Base-by-base conservation (phyloP, 805 yeast species). In the Maudiozyma saulgeensis region DNA sequence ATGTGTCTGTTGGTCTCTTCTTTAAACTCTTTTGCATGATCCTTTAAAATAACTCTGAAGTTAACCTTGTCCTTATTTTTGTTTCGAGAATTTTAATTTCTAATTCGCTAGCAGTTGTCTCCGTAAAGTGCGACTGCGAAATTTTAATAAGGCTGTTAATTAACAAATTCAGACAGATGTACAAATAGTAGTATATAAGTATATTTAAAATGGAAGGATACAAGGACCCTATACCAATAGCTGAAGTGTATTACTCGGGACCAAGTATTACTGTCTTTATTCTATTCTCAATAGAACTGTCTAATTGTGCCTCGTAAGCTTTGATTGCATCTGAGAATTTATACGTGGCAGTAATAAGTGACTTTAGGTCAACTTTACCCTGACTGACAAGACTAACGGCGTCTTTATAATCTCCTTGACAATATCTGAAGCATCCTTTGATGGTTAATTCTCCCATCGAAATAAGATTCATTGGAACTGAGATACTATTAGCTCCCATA, bases 251-350 rank as follows among this genome's bases (percentile, higher is more conserved):
- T 39, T 19, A 39, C 19, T 39, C 19, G 6, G 96, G 96, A 4
- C 96, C 96, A 47, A 77, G 82, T 54, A 88, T 89, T 60, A 88
- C 78, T 53, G 86, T 82, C 72, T 88, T 88, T 59, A 87, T 81
- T 28, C 32, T 28, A 49, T 84, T 84, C 16, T 67, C 66, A 53
- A 76, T 68, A 43, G 90, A 90, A 40, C 76, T 72, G 53, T 78
- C 75, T n/a, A 81, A 81, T 43, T 76, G 72, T 52, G 65, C 64
- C 53, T 86, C 83, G 67, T 84, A 84, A 2, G 96, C 96, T 54
- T 80, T 76, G 53, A 79, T 75, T 18, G 95, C 88, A 48, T 87
- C 82, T 38, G 77, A 75, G 63, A 87, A 88, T 45, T 73, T 66
- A 71, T 78, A 85, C 57, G 85, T 76, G 62, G 87, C 87, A 16